These are phyloP conservation scores for Tricharina praecox DNA, from an alignment of 495 filamentous ascomycete genomes.

Conservation along the genomic window DNA sequence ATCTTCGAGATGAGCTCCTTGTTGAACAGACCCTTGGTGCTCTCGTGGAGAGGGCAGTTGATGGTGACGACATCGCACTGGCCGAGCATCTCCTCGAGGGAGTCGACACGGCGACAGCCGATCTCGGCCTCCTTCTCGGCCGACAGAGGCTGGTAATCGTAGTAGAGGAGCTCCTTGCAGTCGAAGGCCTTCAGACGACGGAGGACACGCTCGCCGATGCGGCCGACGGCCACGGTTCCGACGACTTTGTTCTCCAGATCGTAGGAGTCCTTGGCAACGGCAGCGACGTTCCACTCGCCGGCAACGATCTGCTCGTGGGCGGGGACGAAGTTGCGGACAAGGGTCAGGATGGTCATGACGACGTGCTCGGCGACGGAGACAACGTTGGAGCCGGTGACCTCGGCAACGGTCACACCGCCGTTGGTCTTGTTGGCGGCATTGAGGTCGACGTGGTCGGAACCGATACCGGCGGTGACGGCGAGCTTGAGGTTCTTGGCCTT, in stretches of 20 bases:
- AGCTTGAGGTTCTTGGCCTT: conserved; percentile 98
- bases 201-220: conserved; percentile 95
- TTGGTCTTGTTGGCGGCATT: conserved; percentile 97
- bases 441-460: conserved; percentile 94
- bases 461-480: conserved; percentile 90
- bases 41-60: conserved; percentile 98
- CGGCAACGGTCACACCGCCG: conserved; percentile 89
- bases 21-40: conserved; percentile 90
- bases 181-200: conserved; percentile 89
- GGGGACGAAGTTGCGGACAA: conserved; percentile 96
- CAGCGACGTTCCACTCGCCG: conserved; percentile 92
- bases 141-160: conserved; percentile 88
- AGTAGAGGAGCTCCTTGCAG: conserved; percentile 99
- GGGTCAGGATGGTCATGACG: conserved; percentile 90
- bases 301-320: conserved; percentile 81
- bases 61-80: conserved; percentile 99
- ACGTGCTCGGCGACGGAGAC: conserved; percentile 89
- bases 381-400: conserved; percentile 89
- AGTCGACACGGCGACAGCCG: conserved; percentile 73
- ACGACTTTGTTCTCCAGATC: conserved; percentile 96
- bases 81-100: conserved; percentile 80
- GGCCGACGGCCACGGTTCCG: conserved; percentile 90
- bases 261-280: conserved; percentile 90
- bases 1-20: conserved; percentile 99
- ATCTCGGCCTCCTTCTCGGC: conserved; percentile 89